Evolutionary conservation across 2,329 filamentous ascomycete species (phyloP).

Genomic region (Colletotrichum tropicale): DNA sequence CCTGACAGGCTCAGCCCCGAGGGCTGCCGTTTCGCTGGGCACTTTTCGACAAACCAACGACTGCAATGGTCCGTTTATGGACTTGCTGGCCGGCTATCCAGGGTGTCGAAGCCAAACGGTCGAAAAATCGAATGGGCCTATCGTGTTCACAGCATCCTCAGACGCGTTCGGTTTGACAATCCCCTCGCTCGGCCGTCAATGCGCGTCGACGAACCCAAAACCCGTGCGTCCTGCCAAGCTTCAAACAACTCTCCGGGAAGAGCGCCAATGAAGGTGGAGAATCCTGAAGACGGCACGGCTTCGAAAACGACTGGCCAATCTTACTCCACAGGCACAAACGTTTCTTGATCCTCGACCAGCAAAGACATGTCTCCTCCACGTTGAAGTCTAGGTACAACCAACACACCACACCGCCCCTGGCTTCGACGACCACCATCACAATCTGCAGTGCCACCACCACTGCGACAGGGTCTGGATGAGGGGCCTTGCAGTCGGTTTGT

Average conservation of each 20-base stretch:
- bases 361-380: slow-evolving; percentile 11
- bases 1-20: neutral
- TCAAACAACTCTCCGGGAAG: neutral
- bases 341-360: slow-evolving; percentile 1
- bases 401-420: neutral
- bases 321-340: neutral
- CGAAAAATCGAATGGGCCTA: neutral
- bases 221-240: slow-evolving; percentile 10
- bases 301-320: neutral
- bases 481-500: neutral
- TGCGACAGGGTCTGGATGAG: neutral
- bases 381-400: neutral
- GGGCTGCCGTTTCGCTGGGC: neutral
- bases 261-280: neutral
- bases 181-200: slow-evolving; percentile 9
- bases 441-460: neutral
- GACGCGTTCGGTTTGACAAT: slow-evolving; percentile 13
- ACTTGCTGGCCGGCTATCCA: neutral
- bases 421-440: neutral
- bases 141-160: neutral
- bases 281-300: neutral
- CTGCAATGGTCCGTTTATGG: neutral
- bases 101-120: neutral
- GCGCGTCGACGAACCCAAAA: slow-evolving; percentile 11
- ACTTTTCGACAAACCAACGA: neutral